Percentiles rank a stretch among this genome's conserved stretches.
Conservation (phyloP, 306 rosid species). For the Lablab purpureus region DNA sequence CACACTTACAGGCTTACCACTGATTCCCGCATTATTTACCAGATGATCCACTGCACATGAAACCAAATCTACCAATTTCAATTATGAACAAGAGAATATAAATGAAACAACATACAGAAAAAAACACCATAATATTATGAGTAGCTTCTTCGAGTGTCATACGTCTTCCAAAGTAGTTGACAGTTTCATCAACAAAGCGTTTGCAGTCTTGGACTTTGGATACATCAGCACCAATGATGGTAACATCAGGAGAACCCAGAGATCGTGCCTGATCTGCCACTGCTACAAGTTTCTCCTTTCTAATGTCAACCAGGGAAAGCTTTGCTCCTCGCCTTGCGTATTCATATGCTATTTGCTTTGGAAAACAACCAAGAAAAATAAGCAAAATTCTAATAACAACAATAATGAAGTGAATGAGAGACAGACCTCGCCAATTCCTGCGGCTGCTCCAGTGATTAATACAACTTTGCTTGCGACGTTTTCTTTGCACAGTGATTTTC, state of each 20-base stretch:
- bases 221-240: conserved; percentile 63
- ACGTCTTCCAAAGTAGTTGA: conserved; percentile 63
- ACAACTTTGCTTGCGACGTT: conserved; percentile 46
- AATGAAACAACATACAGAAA: not conserved
- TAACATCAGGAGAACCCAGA: conserved; percentile 69
- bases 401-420: not conserved
- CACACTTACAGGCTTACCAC: not conserved
- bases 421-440: conserved; percentile 48
- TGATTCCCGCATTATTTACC: conserved; percentile 74
- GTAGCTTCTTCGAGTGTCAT: too few species aligned
- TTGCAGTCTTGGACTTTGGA: conserved; percentile 60
- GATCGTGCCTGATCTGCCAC: conserved; percentile 58
- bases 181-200: conserved; percentile 63
- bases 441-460: conserved; percentile 56
- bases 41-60: conserved; percentile 74
- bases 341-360: conserved; percentile 72
- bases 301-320: conserved; percentile 64
- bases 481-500: conserved; percentile 9
- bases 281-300: conserved; percentile 49
- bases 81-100: not conserved
- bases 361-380: not conserved
- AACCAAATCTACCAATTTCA: conserved; percentile 4
- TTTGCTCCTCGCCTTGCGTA: conserved; percentile 73
- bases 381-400: not conserved
- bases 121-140: not conserved